phyloP scores from a whole-genome alignment of 805 yeast species.

The Cyberlindnera japonica region DNA sequence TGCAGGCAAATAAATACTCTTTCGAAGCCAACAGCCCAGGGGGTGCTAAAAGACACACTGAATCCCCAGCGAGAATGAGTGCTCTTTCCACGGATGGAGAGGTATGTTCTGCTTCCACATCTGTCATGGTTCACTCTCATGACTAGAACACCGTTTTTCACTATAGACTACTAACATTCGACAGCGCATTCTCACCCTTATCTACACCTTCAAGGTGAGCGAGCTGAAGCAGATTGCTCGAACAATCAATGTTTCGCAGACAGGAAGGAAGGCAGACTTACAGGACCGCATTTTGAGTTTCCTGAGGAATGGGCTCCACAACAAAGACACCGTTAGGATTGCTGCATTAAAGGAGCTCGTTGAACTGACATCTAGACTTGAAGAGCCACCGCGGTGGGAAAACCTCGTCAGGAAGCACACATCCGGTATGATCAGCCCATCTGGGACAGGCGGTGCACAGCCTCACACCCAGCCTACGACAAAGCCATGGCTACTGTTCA shows the following conservation, averaged over 20 bases:
- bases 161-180: neutral
- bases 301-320: slow-evolving; percentile 38
- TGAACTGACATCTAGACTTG: slow-evolving; percentile 33
- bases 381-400: slow-evolving; percentile 37
- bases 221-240: slow-evolving; percentile 52
- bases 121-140: too few relatives aligned
- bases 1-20: too few relatives aligned
- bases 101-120: neutral
- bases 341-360: slow-evolving; percentile 40
- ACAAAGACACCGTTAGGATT: slow-evolving; percentile 41
- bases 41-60: too few relatives aligned
- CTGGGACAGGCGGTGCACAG: neutral
- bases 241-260: slow-evolving; percentile 42
- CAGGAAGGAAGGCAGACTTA: slow-evolving; percentile 62
- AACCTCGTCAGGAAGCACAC: slow-evolving; percentile 18
- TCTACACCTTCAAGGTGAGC: slow-evolving; percentile 40
- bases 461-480: slow-evolving; percentile 10
- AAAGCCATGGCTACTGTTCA: slow-evolving; percentile 46
- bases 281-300: slow-evolving; percentile 49
- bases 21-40: too few relatives aligned
- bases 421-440: slow-evolving; percentile 1
- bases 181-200: neutral
- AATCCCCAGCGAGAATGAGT: too few relatives aligned
- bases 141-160: too few relatives aligned
- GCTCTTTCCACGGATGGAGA: neutral